These are phyloP conservation scores for Syzygium syzygioides DNA, from an alignment of 441 rosid species.

Conservation along the genomic window DNA sequence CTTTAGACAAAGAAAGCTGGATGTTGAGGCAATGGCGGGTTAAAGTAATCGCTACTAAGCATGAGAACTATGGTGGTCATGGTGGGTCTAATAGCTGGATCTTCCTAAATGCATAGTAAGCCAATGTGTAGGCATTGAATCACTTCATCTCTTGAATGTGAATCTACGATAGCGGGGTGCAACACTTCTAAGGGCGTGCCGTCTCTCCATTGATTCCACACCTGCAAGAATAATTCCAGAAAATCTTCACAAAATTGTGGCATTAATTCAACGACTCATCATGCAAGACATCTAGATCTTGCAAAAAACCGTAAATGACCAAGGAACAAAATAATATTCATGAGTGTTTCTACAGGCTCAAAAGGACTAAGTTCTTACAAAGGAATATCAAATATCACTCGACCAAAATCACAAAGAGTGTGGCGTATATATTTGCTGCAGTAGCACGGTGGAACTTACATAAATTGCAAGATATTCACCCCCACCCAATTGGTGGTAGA, in stretches of 20 bases:
- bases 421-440: fast-evolving
- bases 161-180: background rate
- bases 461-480: background rate
- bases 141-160: background rate
- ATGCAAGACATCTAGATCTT: background rate
- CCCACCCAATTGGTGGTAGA: too few species aligned
- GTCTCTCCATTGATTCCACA: background rate
- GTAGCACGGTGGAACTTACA: background rate
- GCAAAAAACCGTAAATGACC: background rate
- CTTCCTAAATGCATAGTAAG: background rate
- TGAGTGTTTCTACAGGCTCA: background rate
- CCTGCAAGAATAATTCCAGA: background rate
- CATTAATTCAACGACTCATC: background rate
- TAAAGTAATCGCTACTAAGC: background rate
- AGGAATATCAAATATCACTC: background rate
- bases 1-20: background rate
- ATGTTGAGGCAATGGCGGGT: background rate
- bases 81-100: background rate
- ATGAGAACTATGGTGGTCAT: background rate
- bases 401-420: background rate
- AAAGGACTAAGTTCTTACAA: background rate
- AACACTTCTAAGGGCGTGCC: background rate
- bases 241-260: background rate
- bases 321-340: background rate
- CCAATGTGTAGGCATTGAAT: background rate